Conservation (phyloP, 1,284 basidiomycete genomes). For the Ustilago curta region DNA sequence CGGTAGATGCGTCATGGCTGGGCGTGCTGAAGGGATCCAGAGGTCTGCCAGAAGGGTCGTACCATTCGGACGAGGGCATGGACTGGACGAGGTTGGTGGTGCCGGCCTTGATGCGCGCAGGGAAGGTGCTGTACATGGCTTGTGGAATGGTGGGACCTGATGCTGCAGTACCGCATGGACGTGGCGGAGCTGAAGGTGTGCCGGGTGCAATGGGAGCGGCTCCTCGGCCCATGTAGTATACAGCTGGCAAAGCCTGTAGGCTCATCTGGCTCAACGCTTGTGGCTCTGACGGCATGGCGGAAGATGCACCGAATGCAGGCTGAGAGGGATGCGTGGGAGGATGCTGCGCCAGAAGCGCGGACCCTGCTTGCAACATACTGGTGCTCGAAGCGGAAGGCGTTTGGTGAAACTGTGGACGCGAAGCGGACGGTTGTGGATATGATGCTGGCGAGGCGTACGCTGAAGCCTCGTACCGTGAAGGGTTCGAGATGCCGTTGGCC, state of each 20-base stretch:
- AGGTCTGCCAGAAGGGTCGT: conserved; percentile 39
- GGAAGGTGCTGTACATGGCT: conserved; percentile 84
- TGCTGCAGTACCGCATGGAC: conserved; percentile 37
- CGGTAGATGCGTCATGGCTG: conserved; percentile 16
- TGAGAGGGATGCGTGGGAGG: conserved; percentile 14
- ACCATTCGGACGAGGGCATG: conserved; percentile 71
- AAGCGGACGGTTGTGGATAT: conserved; percentile 9
- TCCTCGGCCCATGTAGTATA: conserved; percentile 30
- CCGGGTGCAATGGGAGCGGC: conserved; percentile 32
- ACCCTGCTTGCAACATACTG: conserved; percentile 23
- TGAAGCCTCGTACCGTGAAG: conserved; percentile 36
- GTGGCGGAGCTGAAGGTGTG: conserved; percentile 31
- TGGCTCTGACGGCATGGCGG: conserved; percentile 9
- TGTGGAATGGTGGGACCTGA: conserved; percentile 72
- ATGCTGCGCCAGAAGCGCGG: conserved; percentile 23
- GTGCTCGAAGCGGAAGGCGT: conserved; percentile 25
- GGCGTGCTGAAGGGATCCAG: conserved; percentile 39
- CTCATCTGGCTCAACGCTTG: conserved; percentile 19
- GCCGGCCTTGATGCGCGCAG: conserved; percentile 91
- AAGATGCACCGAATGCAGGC: conserved; percentile 13
- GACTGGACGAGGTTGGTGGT: conserved; percentile 91
- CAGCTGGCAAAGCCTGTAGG: conserved; percentile 25
- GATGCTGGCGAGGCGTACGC: conserved; percentile 19
- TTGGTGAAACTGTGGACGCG: conserved; percentile 17
- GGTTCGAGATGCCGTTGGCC: conserved; percentile 28